phyloP scores from a whole-genome alignment of 2,329 filamentous ascomycete species.

The Calonectria pteridis region DNA sequence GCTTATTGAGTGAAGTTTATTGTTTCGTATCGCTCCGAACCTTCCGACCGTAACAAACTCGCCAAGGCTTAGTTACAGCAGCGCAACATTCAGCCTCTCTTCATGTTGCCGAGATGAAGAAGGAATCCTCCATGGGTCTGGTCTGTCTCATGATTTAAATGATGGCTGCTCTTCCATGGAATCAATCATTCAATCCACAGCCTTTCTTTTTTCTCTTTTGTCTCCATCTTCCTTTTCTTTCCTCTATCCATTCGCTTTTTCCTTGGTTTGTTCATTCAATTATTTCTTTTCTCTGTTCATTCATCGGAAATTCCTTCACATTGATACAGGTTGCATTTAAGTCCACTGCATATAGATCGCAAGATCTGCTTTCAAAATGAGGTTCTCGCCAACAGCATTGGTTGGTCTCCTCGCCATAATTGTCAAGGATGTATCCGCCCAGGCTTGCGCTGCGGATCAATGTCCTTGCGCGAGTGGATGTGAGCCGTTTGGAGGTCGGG shows the following conservation, averaged over 20 bases:
- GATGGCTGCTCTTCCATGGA: background rate
- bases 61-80: background rate
- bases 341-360: background rate
- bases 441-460: background rate
- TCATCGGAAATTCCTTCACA: background rate
- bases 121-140: background rate
- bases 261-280: background rate
- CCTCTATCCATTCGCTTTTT: background rate
- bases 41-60: background rate
- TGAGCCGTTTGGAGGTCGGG: background rate
- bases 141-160: background rate
- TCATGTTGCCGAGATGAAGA: background rate
- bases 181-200: background rate
- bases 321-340: background rate
- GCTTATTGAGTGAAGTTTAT: background rate
- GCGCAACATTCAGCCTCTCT: background rate
- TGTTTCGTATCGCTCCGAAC: background rate
- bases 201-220: background rate
- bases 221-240: background rate
- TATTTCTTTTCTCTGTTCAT: background rate
- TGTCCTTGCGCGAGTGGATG: background rate
- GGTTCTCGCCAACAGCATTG: background rate
- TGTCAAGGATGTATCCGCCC: background rate
- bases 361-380: background rate
- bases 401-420: background rate